phyloP scores from a whole-genome alignment of 169 alveolate species.

The Plasmodium inui region DNA sequence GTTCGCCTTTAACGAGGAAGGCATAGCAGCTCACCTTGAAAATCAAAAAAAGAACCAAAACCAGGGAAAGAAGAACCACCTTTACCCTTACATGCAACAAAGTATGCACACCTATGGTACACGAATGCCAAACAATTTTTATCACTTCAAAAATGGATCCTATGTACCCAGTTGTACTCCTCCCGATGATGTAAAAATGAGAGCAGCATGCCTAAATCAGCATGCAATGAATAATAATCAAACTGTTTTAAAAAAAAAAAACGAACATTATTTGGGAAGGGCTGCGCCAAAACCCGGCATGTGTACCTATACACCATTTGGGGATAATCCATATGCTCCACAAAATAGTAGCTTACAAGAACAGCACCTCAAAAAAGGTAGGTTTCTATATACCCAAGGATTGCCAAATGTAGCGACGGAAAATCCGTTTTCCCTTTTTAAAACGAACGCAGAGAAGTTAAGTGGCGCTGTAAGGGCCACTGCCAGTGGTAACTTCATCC shows the following conservation, averaged over 20 bases:
- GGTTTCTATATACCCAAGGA: not conserved
- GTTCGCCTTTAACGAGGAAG: not conserved
- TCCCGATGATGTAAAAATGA: not conserved
- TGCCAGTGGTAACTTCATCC: not conserved
- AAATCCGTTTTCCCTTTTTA: conserved; percentile 7
- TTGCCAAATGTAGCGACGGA: not conserved
- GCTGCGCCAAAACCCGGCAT: not conserved
- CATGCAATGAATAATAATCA: conserved; percentile 4
- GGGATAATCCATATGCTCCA: not conserved
- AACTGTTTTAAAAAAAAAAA: not conserved
- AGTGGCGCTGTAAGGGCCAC: not conserved
- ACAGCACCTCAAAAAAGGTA: not conserved
- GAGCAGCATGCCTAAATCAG: not conserved
- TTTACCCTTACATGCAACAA: not conserved
- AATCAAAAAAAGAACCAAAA: not conserved
- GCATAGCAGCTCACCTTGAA: not conserved
- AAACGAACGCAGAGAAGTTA: conserved; percentile 7
- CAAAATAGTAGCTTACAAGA: conserved; percentile 2
- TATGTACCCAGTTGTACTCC: not conserved
- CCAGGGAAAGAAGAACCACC: not conserved
- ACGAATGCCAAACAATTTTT: not conserved
- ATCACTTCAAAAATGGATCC: not conserved
- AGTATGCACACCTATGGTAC: not conserved
- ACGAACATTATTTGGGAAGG: conserved; percentile 1
- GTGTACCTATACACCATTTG: not conserved